Conservation (phyloP, 176 grass and related monocot species). For the Aegilops bicornis region DNA sequence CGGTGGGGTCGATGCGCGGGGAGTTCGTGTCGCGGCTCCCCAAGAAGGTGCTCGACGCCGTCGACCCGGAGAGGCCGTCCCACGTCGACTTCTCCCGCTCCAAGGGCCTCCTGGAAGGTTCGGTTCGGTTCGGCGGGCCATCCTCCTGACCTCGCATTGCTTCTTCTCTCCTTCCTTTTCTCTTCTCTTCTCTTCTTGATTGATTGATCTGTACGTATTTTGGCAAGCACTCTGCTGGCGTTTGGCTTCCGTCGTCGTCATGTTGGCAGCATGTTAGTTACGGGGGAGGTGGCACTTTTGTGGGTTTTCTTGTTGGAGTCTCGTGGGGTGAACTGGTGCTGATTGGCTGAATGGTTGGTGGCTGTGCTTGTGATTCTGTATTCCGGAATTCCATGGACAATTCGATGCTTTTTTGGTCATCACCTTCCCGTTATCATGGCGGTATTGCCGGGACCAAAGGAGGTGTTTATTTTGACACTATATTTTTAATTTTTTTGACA, state of each 20-base stretch:
- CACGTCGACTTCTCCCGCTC: constrained; percentile 72
- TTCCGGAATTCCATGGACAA: constrained; percentile 5
- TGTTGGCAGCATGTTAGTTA: not conserved
- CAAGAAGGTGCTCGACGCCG: constrained; percentile 67
- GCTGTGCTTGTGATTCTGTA: not conserved
- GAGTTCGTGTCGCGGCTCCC: constrained; percentile 78
- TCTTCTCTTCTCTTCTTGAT: too few species aligned
- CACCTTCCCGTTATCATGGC: not conserved
- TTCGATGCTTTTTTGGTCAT: constrained; percentile 11
- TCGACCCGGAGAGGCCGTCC: constrained; percentile 65
- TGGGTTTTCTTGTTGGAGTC: not conserved
- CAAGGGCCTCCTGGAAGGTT: constrained; percentile 66
- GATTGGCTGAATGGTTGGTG: constrained; percentile 12
- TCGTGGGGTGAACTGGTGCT: not conserved
- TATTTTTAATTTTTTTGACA: not conserved
- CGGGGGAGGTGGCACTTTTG: not conserved
- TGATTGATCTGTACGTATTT: not conserved
- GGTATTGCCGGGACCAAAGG: not conserved
- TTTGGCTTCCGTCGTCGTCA: not conserved
- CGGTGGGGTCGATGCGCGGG: constrained; percentile 60
- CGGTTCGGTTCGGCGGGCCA: constrained; percentile 15
- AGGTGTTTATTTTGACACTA: not conserved
- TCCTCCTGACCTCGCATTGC: not conserved
- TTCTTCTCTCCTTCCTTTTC: not conserved
- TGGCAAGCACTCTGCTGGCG: not conserved